Percentiles rank a stretch among this genome's conserved stretches.
phyloP scores from a whole-genome alignment of 768 basidiomycete genomes.

The Rickenella mellea region DNA sequence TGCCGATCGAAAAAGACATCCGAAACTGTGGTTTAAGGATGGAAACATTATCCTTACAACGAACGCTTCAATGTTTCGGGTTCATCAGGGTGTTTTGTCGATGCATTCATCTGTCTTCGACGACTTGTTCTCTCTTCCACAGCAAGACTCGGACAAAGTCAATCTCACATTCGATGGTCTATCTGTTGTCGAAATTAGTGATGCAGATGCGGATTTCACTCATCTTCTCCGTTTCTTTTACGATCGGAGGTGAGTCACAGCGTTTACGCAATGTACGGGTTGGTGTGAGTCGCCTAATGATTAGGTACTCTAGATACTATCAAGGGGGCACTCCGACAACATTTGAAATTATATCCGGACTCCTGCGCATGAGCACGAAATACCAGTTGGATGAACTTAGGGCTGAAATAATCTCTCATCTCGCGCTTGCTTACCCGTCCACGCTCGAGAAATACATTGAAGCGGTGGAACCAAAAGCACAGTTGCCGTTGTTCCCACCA shows the following conservation, averaged over 20 bases:
- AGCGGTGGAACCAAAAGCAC: no score
- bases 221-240: constrained; percentile 8
- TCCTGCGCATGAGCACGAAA: constrained; percentile 34
- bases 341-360: constrained; percentile 31
- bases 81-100: constrained; percentile 6
- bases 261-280: not conserved
- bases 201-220: constrained; percentile 8
- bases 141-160: not conserved
- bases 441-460: no score
- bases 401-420: constrained; percentile 28
- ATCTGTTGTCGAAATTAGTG: constrained; percentile 2
- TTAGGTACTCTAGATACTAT: constrained; percentile 13
- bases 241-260: constrained; percentile 9
- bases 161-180: constrained; percentile 2
- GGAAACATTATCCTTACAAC: constrained; percentile 7
- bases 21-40: constrained; percentile 9
- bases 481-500: no score
- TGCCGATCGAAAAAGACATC: constrained; percentile 12
- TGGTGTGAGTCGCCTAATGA: not conserved
- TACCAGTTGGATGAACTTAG: constrained; percentile 28
- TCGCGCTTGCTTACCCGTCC: constrained; percentile 32
- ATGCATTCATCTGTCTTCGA: constrained; percentile 7
- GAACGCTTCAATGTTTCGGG: constrained; percentile 5
- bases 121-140: not conserved
- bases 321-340: constrained; percentile 12